phyloP scores from a whole-genome alignment of 2,329 filamentous ascomycete genomes.

The Ophiostoma himal-ulmi region DNA sequence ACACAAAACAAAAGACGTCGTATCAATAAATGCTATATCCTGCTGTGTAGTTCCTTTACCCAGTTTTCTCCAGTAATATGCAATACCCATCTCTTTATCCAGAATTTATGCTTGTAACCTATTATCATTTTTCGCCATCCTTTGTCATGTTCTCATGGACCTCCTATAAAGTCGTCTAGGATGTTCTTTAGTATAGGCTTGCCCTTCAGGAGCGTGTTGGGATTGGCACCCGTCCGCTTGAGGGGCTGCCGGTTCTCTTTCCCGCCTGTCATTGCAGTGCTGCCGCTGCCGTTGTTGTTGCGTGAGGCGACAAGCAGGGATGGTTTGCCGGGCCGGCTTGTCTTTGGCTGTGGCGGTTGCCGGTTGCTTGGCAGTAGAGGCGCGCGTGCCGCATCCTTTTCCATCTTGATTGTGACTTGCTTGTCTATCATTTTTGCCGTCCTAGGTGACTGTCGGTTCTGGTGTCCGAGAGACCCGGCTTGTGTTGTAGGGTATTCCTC shows the following conservation, averaged over 20 bases:
- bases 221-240: slow-evolving; percentile 53
- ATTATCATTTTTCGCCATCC: background rate
- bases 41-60: background rate
- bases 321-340: slow-evolving; percentile 4
- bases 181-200: slow-evolving; percentile 69
- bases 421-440: background rate
- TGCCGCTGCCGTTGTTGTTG: slow-evolving; percentile 9
- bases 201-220: slow-evolving; percentile 57
- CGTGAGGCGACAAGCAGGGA: slow-evolving; percentile 27
- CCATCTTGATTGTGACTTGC: background rate
- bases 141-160: slow-evolving; percentile 1
- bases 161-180: slow-evolving; percentile 59
- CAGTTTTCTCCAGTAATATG: background rate
- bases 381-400: background rate
- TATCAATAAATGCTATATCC: background rate
- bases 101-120: background rate
- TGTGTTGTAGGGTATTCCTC: slow-evolving; percentile 41
- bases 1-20: slow-evolving; percentile 6
- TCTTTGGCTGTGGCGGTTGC: slow-evolving; percentile 16
- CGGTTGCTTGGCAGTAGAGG: background rate
- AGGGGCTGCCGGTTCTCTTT: slow-evolving; percentile 45
- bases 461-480: slow-evolving; percentile 13
- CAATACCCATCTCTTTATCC: background rate
- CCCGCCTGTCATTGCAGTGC: slow-evolving; percentile 14
- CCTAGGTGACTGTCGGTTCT: slow-evolving; percentile 1